Evolutionary conservation across 306 rosid genomes (phyloP).

Genomic region (Castanea crenata): DNA sequence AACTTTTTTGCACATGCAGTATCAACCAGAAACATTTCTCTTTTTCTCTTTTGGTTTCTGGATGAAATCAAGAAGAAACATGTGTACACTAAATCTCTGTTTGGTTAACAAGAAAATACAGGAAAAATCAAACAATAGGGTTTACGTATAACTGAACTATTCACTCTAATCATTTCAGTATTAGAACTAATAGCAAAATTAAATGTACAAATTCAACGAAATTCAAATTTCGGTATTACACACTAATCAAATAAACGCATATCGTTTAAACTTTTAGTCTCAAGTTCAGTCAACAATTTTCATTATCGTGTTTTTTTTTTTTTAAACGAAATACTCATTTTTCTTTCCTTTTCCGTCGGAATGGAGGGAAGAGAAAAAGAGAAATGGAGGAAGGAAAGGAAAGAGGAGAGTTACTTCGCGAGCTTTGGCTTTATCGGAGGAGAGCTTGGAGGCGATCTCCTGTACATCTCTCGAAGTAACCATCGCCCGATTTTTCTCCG

Average conservation of each 20-base stretch:
- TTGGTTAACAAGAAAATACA: neutral
- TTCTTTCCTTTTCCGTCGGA: neutral
- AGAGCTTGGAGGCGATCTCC: conserved; percentile 71
- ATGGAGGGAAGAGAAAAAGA: neutral
- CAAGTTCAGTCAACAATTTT: neutral
- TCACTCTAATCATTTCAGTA: neutral
- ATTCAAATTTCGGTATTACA: neutral
- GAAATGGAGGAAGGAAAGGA: conserved; percentile 12
- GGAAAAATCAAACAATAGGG: neutral
- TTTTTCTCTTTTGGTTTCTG: neutral
- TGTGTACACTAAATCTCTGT: neutral
- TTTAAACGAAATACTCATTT: neutral
- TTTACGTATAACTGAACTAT: neutral
- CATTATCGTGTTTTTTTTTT: neutral
- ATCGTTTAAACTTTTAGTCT: neutral
- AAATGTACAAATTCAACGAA: neutral
- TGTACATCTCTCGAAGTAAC: conserved; percentile 69
- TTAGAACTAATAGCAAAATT: neutral
- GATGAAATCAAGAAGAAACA: neutral
- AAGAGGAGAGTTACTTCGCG: conserved; percentile 63
- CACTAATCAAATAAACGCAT: neutral
- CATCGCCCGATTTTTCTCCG: conserved; percentile 32
- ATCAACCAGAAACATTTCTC: too few species aligned
- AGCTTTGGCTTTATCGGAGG: conserved; percentile 79
- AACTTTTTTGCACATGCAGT: neutral